Evolutionary conservation across 2,329 filamentous ascomycete genomes (phyloP).

Genomic region (Aureobasidium sp.): DNA sequence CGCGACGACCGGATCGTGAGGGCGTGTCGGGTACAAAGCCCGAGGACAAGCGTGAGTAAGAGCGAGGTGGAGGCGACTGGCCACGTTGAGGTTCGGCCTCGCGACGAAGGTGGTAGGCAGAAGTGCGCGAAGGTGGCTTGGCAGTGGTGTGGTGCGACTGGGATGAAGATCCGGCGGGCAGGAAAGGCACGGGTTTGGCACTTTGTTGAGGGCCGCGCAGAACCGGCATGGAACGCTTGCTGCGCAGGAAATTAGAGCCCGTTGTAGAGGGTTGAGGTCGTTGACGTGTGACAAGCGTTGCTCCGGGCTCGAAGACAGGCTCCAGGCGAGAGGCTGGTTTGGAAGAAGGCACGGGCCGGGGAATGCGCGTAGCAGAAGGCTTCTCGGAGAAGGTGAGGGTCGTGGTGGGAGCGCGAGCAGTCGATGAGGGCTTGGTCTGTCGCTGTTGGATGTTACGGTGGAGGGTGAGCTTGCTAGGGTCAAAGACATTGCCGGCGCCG

Average conservation of each 20-base stretch:
- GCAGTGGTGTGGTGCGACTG: constrained; percentile 73
- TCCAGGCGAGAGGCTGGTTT: constrained; percentile 61
- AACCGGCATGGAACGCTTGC: constrained; percentile 55
- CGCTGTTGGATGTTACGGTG: constrained; percentile 92
- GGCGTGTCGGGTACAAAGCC: constrained; percentile 45
- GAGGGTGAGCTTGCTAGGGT: constrained; percentile 70
- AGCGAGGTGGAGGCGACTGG: constrained; percentile 39
- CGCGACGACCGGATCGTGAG: constrained; percentile 36
- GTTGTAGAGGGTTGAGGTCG: constrained; percentile 47
- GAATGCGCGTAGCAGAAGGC: constrained; percentile 57
- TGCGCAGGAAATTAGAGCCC: constrained; percentile 48
- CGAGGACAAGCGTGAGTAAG: constrained; percentile 43
- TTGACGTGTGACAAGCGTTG: constrained; percentile 59
- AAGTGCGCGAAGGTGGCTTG: constrained; percentile 56
- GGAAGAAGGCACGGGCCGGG: constrained; percentile 56
- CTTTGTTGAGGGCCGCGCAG: constrained; percentile 44
- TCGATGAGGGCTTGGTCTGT: constrained; percentile 55
- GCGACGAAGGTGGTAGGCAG: constrained; percentile 65
- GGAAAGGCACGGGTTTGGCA: constrained; percentile 69
- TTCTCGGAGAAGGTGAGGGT: constrained; percentile 90
- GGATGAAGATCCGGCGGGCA: constrained; percentile 67
- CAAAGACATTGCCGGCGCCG: constrained; percentile 74
- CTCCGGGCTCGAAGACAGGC: constrained; percentile 85
- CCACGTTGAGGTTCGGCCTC: constrained; percentile 63
- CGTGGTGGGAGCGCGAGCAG: constrained; percentile 69